Conservation (phyloP, 306 rosid genomes). For the Astragalus glycyphyllos region DNA sequence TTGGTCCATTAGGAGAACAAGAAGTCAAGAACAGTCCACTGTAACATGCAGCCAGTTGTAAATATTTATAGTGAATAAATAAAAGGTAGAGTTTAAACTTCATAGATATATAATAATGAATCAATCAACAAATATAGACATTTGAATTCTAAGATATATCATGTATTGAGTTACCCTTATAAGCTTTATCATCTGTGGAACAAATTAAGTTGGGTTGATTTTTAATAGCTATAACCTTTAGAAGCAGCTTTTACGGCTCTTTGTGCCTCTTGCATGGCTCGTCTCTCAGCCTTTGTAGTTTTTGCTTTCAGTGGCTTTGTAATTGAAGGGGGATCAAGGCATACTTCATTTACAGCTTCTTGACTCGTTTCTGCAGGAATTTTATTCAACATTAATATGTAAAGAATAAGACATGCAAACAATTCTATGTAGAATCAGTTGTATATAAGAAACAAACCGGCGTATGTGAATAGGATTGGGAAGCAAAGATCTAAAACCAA, state of each 20-base stretch:
- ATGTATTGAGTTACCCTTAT: not conserved
- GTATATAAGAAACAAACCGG: conserved; percentile 7
- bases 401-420: conserved; percentile 12
- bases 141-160: conserved; percentile 10
- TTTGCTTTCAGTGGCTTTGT: conserved; percentile 61
- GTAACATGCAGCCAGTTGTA: not conserved
- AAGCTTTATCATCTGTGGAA: conserved; percentile 10
- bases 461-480: not conserved
- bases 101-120: not conserved
- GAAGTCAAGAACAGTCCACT: not conserved
- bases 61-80: conserved; percentile 1
- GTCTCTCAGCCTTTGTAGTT: conserved; percentile 83
- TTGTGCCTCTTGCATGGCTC: conserved; percentile 88
- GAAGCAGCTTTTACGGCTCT: conserved; percentile 80
- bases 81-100: conserved; percentile 25
- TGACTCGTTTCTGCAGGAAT: conserved; percentile 63
- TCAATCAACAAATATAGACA: conserved; percentile 1
- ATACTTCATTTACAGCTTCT: conserved; percentile 44
- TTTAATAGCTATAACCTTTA: conserved; percentile 57
- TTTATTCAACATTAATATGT: conserved; percentile 26
- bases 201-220: not conserved
- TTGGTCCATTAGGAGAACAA: conserved; percentile 3
- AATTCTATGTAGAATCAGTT: conserved; percentile 21
- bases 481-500: conserved; percentile 15
- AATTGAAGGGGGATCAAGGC: conserved; percentile 41